phyloP scores from a whole-genome alignment of 352 stramenopile genomes.

The Phytophthora capsici region DNA sequence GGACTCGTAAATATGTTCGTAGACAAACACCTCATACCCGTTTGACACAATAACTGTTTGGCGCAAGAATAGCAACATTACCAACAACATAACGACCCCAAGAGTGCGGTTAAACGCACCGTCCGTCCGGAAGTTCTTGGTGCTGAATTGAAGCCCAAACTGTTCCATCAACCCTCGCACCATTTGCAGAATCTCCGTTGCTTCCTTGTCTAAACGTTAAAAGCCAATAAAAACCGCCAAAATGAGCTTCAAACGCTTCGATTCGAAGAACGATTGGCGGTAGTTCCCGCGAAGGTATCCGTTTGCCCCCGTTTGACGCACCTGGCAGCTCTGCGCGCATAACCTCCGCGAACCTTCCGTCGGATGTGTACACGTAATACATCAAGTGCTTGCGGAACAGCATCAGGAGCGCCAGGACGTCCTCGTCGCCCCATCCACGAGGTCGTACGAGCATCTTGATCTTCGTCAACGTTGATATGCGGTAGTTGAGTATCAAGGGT shows the following conservation, averaged over 20 bases:
- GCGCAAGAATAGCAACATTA: not conserved
- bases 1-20: slow-evolving; percentile 80
- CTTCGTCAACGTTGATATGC: slow-evolving; percentile 3
- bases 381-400: slow-evolving; percentile 58
- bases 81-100: too few relatives aligned
- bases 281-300: slow-evolving; percentile 2
- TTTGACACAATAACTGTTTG: slow-evolving; percentile 38
- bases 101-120: slow-evolving; percentile 31
- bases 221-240: not conserved
- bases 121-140: slow-evolving; percentile 71
- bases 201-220: slow-evolving; percentile 38
- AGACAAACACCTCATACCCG: slow-evolving; percentile 50
- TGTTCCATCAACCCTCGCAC: slow-evolving; percentile 62
- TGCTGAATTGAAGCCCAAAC: slow-evolving; percentile 67
- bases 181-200: slow-evolving; percentile 49
- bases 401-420: slow-evolving; percentile 59
- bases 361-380: slow-evolving; percentile 68
- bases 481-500: slow-evolving; percentile 1
- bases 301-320: slow-evolving; percentile 12
- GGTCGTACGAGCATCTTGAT: slow-evolving; percentile 36
- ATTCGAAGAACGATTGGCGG: not conserved
- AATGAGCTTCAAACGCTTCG: slow-evolving; percentile 14
- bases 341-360: slow-evolving; percentile 48
- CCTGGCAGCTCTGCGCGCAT: slow-evolving; percentile 50
- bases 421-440: slow-evolving; percentile 56